Base-by-base conservation (phyloP, 768 basidiomycete genomes). In the Serendipita sp. region DNA sequence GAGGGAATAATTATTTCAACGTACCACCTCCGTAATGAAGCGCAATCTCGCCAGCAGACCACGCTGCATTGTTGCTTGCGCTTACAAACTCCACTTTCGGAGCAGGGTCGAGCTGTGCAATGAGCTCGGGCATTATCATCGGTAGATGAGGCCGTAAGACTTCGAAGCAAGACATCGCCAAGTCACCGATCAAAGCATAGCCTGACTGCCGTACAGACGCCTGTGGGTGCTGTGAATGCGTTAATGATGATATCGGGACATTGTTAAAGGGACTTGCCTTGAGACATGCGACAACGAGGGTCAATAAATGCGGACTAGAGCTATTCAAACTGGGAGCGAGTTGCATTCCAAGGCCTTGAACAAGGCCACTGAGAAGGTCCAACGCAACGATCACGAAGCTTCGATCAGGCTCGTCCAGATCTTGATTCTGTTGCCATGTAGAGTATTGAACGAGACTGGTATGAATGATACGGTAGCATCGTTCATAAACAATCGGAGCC, bases 11-110 rank as follows among this genome's bases (percentile, higher is more conserved):
- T 3, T 24, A 69, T 63, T 35, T 63, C 64, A 13, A 72, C 81
- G 65, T 71, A 88, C 89, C 86, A 68, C 83, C 79, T 63, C 92
- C 89, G 72, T 90, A 93, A 54, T 92, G 89, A 67, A 99, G 76
- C 5, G 96, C 92, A 37, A 99, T 92, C 75, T 99, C 96, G 48
- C 96, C 96, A 34, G 96, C 93, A n/a, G 92, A 93, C 96, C 96
- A 99, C 0, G 95, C 95, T 8, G 96, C 96, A 72, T 99, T 99
- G 75, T 99, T 99, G 73, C 92, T 94, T 3, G 95, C 96, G 69
- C 92, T 94, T 67, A 98, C 85, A 71, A 93, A 92, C 74, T 97
- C 94, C 37, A 88, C 80, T 70, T 91, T 89, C 1, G 95, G 96
- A 71, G 95, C 90, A 3, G 89, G 88, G 67, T 93, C 89, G 63